phyloP scores from a whole-genome alignment of 2,329 filamentous ascomycete species.

The Xylaria sp. region DNA sequence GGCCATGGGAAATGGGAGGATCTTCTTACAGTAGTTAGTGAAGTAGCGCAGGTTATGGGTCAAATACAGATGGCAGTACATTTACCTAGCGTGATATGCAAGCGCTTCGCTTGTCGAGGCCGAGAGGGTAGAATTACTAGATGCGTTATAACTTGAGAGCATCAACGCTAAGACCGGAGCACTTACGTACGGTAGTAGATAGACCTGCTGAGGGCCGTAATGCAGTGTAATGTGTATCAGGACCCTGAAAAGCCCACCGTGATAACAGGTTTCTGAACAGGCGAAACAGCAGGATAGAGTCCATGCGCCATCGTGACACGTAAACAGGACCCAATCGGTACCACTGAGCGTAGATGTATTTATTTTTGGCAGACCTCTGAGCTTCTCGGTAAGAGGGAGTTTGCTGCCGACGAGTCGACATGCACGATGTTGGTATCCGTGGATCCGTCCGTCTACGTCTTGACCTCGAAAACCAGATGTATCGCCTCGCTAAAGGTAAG shows the following conservation, averaged over 20 bases:
- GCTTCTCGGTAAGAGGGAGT: not conserved
- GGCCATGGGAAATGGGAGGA: conserved; percentile 3
- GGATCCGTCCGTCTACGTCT: conserved; percentile 6
- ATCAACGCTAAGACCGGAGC: conserved; percentile 8
- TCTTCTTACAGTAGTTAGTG: conserved; percentile 6
- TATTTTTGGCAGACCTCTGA: conserved; percentile 1
- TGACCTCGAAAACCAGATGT: conserved; percentile 14
- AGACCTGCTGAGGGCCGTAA: not conserved
- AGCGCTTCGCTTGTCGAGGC: conserved; percentile 3
- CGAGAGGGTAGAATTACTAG: not conserved
- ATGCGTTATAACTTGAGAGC: not conserved
- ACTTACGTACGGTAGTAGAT: not conserved
- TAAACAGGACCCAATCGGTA: conserved; percentile 6
- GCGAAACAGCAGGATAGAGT: conserved; percentile 11
- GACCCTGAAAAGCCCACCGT: conserved; percentile 29
- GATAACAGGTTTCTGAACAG: not conserved
- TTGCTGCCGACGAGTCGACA: conserved; percentile 7
- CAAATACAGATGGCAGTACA: not conserved
- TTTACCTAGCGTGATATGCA: not conserved
- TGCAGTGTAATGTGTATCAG: not conserved
- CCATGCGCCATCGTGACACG: conserved; percentile 5
- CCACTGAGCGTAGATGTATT: not conserved
- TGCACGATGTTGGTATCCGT: conserved; percentile 17
- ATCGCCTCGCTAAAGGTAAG: conserved; percentile 24
- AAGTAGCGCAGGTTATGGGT: not conserved